Evolutionary conservation across 257 asterid genomes (phyloP), one percentile per base, ranked within the genome.

Genomic region (Solanum pinnatisectum): DNA sequence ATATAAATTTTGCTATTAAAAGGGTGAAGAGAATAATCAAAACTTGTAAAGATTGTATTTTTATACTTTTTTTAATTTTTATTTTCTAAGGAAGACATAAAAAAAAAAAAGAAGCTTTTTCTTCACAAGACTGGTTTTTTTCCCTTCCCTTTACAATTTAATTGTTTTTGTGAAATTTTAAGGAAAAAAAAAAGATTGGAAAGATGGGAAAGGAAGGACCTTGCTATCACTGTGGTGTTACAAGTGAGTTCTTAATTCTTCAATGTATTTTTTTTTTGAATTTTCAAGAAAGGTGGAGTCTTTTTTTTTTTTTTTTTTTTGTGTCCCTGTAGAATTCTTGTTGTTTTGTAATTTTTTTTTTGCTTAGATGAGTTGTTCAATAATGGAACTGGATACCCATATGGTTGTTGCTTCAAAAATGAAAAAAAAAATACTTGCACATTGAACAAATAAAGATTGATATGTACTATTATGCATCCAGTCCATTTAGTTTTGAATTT

Each of bases 141-240:
- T 32, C 8, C 7, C 11, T 67, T 27, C 76, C 76, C 88, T 22
- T 49, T 52, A 63, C 70, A 32, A 63, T 85, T 89, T 90, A 87
- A 91, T 89, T 88, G 89, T 88, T 81, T 15, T 15, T 60, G 88
- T 65, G 59, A 89, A 83, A 89, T 74, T 74, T 74, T 72, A 33
- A 82, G 87, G 37, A 91, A 84, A 96, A 33, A 33, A 74, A 37
- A 74, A 23, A 74, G 49, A 36, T 74, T 74, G 83, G 83, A 39
- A 7, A 74, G 83, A 74, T 97, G 99, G 99, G 99, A 93, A 97
- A 97, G 98, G 98, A 95, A 88, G 99, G 98, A 91, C 99, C 98
- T 94, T 97, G 99, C 98, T 94, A 93, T 92, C 99, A 97, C 96
- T 97, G 98, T 95, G 98, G 99, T 93, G 98, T 96, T 90, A 94